phyloP scores from a whole-genome alignment of 1,139 yeast species.

The Diutina mesorugosa region DNA sequence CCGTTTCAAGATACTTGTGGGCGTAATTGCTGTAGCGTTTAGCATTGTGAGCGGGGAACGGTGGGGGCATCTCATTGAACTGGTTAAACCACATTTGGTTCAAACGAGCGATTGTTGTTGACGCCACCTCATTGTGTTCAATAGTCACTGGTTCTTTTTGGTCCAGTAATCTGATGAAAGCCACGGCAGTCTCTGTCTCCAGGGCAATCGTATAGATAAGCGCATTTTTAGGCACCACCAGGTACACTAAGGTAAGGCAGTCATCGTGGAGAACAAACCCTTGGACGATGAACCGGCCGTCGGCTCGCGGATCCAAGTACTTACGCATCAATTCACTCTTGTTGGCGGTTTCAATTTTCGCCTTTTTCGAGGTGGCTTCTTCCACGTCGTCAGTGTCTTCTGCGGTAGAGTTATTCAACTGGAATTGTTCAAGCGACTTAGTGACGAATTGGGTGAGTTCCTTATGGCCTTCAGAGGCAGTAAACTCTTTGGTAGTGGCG shows the following conservation, averaged over 20 bases:
- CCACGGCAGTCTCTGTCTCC: conserved; percentile 1
- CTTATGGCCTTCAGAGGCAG: neutral
- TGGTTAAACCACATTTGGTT: neutral
- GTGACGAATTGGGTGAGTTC: neutral
- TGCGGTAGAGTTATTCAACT: neutral
- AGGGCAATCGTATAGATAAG: neutral
- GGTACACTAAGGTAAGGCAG: neutral
- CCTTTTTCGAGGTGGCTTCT: neutral
- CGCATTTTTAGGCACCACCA: neutral
- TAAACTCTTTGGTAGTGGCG: neutral
- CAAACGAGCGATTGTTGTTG: neutral
- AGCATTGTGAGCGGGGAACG: neutral
- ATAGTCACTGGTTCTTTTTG: neutral
- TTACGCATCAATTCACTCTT: neutral
- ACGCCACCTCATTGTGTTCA: neutral
- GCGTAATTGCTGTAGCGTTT: neutral
- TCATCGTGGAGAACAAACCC: neutral
- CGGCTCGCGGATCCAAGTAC: neutral
- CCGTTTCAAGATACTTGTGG: neutral
- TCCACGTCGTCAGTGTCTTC: conserved; percentile 1
- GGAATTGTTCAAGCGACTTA: neutral
- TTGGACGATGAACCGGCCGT: neutral
- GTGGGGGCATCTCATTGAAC: neutral
- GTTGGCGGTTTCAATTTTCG: neutral
- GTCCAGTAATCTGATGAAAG: neutral